These are phyloP conservation scores for Tardiomyces depauwii DNA, from an alignment of 1,139 yeast genomes.

Conservation along the genomic window DNA sequence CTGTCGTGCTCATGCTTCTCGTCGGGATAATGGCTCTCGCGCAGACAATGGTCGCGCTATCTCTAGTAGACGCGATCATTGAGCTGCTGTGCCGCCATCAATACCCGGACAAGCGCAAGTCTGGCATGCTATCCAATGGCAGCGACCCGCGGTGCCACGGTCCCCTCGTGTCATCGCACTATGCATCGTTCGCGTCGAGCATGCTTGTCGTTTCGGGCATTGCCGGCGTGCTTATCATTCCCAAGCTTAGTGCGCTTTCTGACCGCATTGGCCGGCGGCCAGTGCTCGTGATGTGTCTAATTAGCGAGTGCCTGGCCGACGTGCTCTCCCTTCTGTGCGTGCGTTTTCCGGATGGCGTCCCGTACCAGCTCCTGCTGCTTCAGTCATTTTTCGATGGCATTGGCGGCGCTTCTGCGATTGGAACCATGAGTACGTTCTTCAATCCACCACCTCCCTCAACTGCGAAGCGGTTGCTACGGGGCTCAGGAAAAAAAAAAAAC, in stretches of 20 bases:
- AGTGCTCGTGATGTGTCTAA: slow-evolving; percentile 26
- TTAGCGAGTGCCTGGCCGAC: slow-evolving; percentile 21
- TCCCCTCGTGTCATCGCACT: not conserved
- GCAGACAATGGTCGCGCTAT: slow-evolving; percentile 4
- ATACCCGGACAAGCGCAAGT: slow-evolving; percentile 5
- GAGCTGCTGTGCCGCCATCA: slow-evolving; percentile 7
- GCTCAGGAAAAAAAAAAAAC: too few relatives aligned
- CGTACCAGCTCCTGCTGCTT: slow-evolving; percentile 24
- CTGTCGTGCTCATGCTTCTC: not conserved
- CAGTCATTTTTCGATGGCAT: slow-evolving; percentile 33
- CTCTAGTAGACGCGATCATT: slow-evolving; percentile 7
- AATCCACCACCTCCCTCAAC: too few relatives aligned
- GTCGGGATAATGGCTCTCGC: not conserved
- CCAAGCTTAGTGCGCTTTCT: slow-evolving; percentile 43
- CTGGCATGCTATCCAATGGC: not conserved
- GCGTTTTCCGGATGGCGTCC: slow-evolving; percentile 20
- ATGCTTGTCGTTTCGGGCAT: slow-evolving; percentile 5
- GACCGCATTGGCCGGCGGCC: slow-evolving; percentile 55
- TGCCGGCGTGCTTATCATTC: slow-evolving; percentile 15
- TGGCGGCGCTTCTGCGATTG: slow-evolving; percentile 31
- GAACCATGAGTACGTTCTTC: not conserved
- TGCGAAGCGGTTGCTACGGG: too few relatives aligned
- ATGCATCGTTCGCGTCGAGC: not conserved
- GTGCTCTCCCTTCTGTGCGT: slow-evolving; percentile 16
- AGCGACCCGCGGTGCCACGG: not conserved